Evolutionary conservation across 352 stramenopile genomes (phyloP).

Genomic region (Thalassiosira sp.): DNA sequence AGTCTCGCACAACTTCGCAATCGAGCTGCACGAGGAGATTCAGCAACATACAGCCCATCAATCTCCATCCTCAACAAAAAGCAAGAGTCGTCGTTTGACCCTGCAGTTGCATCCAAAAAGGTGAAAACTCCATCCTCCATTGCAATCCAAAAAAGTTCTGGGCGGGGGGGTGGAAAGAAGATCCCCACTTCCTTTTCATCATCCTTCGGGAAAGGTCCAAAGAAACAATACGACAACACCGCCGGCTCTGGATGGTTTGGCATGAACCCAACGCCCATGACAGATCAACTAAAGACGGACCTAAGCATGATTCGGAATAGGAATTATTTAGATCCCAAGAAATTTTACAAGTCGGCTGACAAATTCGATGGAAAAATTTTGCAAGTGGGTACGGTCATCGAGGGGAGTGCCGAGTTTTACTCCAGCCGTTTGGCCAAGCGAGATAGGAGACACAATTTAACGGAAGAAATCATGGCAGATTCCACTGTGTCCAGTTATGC

Average conservation of each 20-base stretch:
- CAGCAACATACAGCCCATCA: conserved; percentile 23
- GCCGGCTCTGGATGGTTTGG: conserved; percentile 89
- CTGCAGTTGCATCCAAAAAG: conserved; percentile 9
- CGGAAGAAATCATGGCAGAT: conserved; percentile 94
- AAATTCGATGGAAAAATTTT: conserved; percentile 79
- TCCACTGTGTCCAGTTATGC: conserved; percentile 72
- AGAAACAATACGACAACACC: conserved; percentile 41
- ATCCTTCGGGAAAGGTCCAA: conserved; percentile 54
- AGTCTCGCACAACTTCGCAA: conserved; percentile 43
- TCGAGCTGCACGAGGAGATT: conserved; percentile 45
- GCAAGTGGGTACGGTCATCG: conserved; percentile 90
- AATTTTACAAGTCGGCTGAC: conserved; percentile 92
- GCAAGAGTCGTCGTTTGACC: conserved; percentile 13
- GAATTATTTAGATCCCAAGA: conserved; percentile 95
- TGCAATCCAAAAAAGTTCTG: conserved; percentile 12
- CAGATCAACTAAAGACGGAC: conserved; percentile 87
- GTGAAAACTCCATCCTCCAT: conserved; percentile 41
- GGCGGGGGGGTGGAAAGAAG: background rate
- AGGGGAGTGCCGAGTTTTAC: conserved; percentile 87
- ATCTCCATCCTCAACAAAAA: conserved; percentile 21
- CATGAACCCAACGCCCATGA: conserved; percentile 89
- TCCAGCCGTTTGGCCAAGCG: conserved; percentile 89
- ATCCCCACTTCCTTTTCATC: conserved; percentile 48
- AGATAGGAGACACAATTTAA: conserved; percentile 89
- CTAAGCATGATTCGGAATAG: conserved; percentile 92